Base-by-base conservation (phyloP, 176 grass and related monocot species). In the Oryza longistaminata region DNA sequence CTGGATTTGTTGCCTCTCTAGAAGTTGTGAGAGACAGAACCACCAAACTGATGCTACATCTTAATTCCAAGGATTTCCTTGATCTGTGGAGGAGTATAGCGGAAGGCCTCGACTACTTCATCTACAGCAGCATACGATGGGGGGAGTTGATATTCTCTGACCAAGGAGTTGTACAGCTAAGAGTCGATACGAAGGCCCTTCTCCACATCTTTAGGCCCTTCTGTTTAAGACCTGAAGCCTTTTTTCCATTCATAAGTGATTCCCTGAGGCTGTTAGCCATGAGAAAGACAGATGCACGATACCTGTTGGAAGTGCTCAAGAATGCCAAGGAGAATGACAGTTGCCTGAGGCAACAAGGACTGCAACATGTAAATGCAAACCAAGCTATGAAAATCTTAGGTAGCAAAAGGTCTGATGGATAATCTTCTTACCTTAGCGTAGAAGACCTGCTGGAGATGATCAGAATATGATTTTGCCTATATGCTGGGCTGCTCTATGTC, bases 11-110 rank as follows among this genome's bases (percentile, higher is more conserved):
- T 34, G 16, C 85, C 75, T 92, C 87, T 58, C 80, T 98, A 75
- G 86, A 94, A 55, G 70, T 90, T 74, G 85, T 98, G 83, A 92
- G 85, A 48, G 83, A 90, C 81, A 87, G 87, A 45, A 92, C 76
- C 26, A 31, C 43, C 29, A 92, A 92, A 49, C 55, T 98, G 86
- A 93, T 89, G 45, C 25, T 72, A 42, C 81, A 72, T 76, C 93
- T 98, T 74, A 98, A 98, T 90, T 87, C 88, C 22, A 93, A 95
- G 66, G 96, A 95, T 83, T 98, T 98, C 88, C 88, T 98, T 81
- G 91, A 98, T 90, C 73, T 95, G 33, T 98, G 93, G 96, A 90
- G 96, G 91, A 95, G 91, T 85, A 88, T 95, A 48, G 96, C 91
- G 0, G 96, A 94, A 87, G 96, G 93, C 21, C 85, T 98, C 0